Evolutionary conservation across 495 filamentous ascomycete species (phyloP), one percentile per base, ranked within the genome.

Genomic region (Annulohypoxylon moriforme): DNA sequence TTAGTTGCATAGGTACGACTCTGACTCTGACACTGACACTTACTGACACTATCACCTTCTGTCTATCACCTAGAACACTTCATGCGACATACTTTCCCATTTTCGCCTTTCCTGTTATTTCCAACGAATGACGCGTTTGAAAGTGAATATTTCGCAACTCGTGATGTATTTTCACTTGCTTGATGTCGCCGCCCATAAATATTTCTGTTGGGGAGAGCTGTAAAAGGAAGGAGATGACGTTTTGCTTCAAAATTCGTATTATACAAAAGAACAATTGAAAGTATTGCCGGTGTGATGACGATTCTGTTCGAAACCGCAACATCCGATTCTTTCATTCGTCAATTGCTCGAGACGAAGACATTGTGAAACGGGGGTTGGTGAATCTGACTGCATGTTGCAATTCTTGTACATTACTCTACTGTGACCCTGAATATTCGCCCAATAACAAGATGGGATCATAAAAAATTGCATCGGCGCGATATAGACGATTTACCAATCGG

Each of bases 301-400:
- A 53, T 68, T 56, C n/a, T 47, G 62, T 73, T 67, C 61, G 71
- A 69, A 73, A 73, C 71, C n/a, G 66, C 40, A 38, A 24, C 56
- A 58, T 68, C 25, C 36, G 31, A 36, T 31, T 24, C 63, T 69
- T 33, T 64, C 44, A 61, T 62, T 73, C 44, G 66, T 25, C 52
- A 59, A 59, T 73, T 50, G 42, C 57, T 65, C 29, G 38, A 29
- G 27, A 36, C 29, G 27, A 47, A 55, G 20, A 16, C 50, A 11
- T 20, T 29, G 20, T 68, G 70, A 73, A 73, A 69, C 70, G 1
- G 61, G 55, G 20, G 25, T 29, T 52, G 33, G 64, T 5, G 29
- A 65, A 27, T 58, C 29, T 33, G 56, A 60, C 47, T 44, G 47
- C 25, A 64, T 25, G 64, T 50, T 57, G 64, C 60, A 65, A 27